These are phyloP conservation scores for Arthrobotrys iridis DNA, from an alignment of 2,329 filamentous ascomycete species.

Conservation along the genomic window DNA sequence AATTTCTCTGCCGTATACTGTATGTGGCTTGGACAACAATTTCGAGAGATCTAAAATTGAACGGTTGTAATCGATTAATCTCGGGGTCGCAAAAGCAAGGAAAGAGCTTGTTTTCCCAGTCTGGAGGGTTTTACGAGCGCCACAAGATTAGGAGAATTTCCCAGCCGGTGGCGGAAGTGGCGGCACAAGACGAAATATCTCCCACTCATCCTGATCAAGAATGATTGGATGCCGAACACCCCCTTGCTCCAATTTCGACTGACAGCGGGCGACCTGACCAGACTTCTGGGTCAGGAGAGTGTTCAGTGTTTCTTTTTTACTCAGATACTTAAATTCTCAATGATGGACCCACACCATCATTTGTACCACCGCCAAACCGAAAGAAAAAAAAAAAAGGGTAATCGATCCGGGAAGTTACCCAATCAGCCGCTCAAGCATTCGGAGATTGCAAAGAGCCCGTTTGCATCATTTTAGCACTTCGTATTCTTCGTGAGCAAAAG, in stretches of 20 bases:
- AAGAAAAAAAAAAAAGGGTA: no score
- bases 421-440: slow-evolving; percentile 13
- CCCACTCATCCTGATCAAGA: slow-evolving; percentile 6
- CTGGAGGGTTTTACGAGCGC: slow-evolving; percentile 35
- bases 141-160: slow-evolving; percentile 55
- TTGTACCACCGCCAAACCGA: slow-evolving; percentile 12
- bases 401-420: slow-evolving; percentile 1
- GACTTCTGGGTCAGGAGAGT: slow-evolving; percentile 53
- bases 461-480: slow-evolving; percentile 43
- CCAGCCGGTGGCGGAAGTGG: slow-evolving; percentile 51
- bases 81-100: slow-evolving; percentile 7
- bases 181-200: slow-evolving; percentile 25
- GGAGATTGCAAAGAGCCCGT: slow-evolving; percentile 36
- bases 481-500: not conserved
- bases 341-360: slow-evolving; percentile 26
- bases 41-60: no score
- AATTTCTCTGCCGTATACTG: slow-evolving; percentile 21
- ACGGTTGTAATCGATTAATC: slow-evolving; percentile 19
- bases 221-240: slow-evolving; percentile 24
- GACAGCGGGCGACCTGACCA: slow-evolving; percentile 54
- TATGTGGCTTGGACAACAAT: not conserved
- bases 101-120: slow-evolving; percentile 14
- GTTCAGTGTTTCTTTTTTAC: not conserved
- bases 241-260: slow-evolving; percentile 43
- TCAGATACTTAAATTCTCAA: slow-evolving; percentile 11